phyloP scores from a whole-genome alignment of 1,139 yeast genomes.

The Pneumocystis carinii region DNA sequence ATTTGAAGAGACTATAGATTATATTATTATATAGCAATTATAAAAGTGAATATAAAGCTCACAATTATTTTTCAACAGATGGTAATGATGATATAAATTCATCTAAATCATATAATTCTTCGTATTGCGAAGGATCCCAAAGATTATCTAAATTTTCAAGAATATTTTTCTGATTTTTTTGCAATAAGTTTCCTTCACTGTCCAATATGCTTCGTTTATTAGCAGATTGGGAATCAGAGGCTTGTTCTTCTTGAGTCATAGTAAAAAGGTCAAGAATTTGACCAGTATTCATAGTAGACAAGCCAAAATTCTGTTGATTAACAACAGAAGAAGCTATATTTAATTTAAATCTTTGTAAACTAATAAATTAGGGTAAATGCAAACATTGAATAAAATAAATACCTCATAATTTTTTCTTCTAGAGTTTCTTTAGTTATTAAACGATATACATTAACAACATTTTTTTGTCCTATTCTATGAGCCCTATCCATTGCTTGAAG shows the following conservation, averaged over 20 bases:
- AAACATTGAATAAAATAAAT: neutral
- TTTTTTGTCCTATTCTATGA: slow-evolving; percentile 93
- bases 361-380: slow-evolving; percentile 22
- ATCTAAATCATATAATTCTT: slow-evolving; percentile 89
- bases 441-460: slow-evolving; percentile 88
- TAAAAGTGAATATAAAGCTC: neutral
- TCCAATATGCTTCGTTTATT: slow-evolving; percentile 10
- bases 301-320: slow-evolving; percentile 89
- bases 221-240: slow-evolving; percentile 19
- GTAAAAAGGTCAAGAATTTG: slow-evolving; percentile 79
- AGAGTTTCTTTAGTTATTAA: slow-evolving; percentile 82
- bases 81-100: slow-evolving; percentile 66
- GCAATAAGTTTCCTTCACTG: slow-evolving; percentile 17
- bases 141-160: slow-evolving; percentile 41
- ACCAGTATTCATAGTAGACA: slow-evolving; percentile 91
- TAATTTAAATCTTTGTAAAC: slow-evolving; percentile 91
- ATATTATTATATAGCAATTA: neutral
- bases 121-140: slow-evolving; percentile 94
- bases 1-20: neutral
- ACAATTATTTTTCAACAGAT: slow-evolving; percentile 18
- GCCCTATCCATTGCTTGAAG: slow-evolving; percentile 99
- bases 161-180: slow-evolving; percentile 20
- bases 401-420: slow-evolving; percentile 83
- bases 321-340: slow-evolving; percentile 93
- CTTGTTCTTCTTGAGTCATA: slow-evolving; percentile 19